Evolutionary conservation across 2,329 filamentous ascomycete genomes (phyloP).

Genomic region (Xylariaceae sp.): DNA sequence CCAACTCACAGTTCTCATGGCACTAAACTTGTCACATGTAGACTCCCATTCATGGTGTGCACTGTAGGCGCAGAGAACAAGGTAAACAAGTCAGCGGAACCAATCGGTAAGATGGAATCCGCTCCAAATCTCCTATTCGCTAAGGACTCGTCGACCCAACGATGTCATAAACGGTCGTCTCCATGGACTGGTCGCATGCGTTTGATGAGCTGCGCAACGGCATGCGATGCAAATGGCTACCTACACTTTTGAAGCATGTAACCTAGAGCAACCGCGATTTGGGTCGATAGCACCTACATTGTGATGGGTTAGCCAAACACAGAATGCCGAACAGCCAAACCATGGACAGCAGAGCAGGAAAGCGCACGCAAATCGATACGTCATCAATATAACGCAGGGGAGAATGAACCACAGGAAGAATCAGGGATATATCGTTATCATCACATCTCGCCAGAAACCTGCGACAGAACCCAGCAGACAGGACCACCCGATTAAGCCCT

Average conservation of each 20-base stretch:
- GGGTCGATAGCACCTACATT: neutral
- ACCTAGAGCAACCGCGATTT: neutral
- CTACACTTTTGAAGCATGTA: neutral
- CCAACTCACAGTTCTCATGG: neutral
- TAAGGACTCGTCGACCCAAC: neutral
- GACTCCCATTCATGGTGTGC: neutral
- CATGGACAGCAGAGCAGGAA: neutral
- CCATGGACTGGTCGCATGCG: neutral
- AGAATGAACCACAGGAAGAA: neutral
- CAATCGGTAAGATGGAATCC: neutral
- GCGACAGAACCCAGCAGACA: neutral
- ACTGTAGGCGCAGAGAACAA: neutral
- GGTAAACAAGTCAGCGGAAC: neutral
- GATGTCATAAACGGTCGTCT: neutral
- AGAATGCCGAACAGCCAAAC: neutral
- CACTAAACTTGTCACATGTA: neutral
- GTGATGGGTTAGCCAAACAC: neutral
- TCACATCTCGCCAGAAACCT: neutral
- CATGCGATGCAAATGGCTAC: neutral
- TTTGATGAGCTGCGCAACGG: neutral
- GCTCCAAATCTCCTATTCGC: neutral
- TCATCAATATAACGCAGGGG: neutral
- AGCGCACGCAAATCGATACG: neutral
- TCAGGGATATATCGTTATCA: conserved; percentile 4
- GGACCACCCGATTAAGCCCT: neutral